Evolutionary conservation across 345 rosid genomes (phyloP).

Genomic region (Combretum micranthum): DNA sequence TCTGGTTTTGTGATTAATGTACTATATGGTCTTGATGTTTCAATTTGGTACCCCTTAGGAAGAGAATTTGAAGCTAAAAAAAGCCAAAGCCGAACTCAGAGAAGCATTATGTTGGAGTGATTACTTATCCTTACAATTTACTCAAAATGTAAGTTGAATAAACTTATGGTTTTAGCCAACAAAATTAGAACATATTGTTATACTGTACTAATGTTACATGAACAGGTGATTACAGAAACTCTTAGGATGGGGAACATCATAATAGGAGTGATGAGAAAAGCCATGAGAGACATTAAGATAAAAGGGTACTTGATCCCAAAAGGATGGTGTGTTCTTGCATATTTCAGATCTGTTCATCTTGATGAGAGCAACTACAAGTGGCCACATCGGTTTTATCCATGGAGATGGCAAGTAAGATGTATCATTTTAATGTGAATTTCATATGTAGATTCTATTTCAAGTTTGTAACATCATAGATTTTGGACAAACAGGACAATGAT

Average conservation of each 20-base stretch:
- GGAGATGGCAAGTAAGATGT: constrained; percentile 91
- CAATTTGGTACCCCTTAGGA: constrained; percentile 33
- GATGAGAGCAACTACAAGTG: constrained; percentile 68
- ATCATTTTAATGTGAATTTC: background rate
- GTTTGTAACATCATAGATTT: background rate
- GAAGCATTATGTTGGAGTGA: constrained; percentile 72
- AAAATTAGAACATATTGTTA: background rate
- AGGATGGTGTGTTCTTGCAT: constrained; percentile 89
- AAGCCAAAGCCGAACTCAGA: constrained; percentile 49
- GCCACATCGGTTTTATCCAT: constrained; percentile 85
- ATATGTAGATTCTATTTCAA: background rate
- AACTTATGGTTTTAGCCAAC: background rate
- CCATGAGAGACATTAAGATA: constrained; percentile 66
- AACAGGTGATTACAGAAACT: constrained; percentile 91
- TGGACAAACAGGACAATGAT: constrained; percentile 49
- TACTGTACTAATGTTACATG: background rate
- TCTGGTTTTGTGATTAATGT: too few relatives aligned
- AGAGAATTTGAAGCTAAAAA: constrained; percentile 74
- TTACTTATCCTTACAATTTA: constrained; percentile 71
- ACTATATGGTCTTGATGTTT: background rate
- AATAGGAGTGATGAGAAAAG: constrained; percentile 87
- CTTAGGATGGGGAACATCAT: constrained; percentile 87
- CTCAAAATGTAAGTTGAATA: constrained; percentile 52
- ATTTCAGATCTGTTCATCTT: constrained; percentile 91
- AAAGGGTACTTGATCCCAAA: constrained; percentile 83